Base-by-base conservation (phyloP, 2,329 filamentous ascomycete genomes). In the Anisogramma anomala region DNA sequence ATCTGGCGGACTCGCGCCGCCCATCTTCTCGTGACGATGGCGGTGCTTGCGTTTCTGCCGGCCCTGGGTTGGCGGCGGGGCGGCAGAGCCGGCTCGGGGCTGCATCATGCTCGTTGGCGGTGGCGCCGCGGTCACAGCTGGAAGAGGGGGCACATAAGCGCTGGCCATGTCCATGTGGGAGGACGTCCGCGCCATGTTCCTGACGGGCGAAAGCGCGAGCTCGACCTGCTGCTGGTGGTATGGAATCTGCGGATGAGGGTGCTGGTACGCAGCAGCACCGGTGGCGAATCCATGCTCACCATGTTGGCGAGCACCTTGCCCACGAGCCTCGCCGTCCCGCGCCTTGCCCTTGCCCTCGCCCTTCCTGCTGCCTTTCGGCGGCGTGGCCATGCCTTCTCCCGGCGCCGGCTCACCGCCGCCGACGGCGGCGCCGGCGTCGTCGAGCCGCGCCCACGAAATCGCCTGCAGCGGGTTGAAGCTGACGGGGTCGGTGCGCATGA, bases 381-480 rank as follows among this genome's bases (percentile, higher is more conserved):
- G 6, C 11, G 27, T n/a, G 8, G 20, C 28, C 15, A 13, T 11
- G 7, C 14, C 17, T 13, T 18, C n/a, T n/a, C n/a, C n/a, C n/a
- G n/a, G n/a, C n/a, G n/a, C n/a, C n/a, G n/a, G n/a, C n/a, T n/a
- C n/a, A n/a, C n/a, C n/a, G n/a, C n/a, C n/a, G n/a, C n/a, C n/a
- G n/a, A n/a, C n/a, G n/a, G n/a, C n/a, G n/a, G n/a, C 19, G 11
- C 22, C n/a, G 38, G 26, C 23, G 1, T 26, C 23, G 9, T 41
- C 37, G 22, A 44, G 25, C 41, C 18, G 45, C 11, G 45, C 42
- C 45, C 45, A 47, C 9, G 37, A 28, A 26, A 43, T 41, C 9
- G 45, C 45, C 22, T 28, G 39, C 31, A 47, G 23, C 7, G 45
- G 45, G 17, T 47, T 45, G 42, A 47, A 47, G 42, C 45, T 47